Base-by-base conservation (phyloP, 768 basidiomycete species). In the Leccinum uliginosum region DNA sequence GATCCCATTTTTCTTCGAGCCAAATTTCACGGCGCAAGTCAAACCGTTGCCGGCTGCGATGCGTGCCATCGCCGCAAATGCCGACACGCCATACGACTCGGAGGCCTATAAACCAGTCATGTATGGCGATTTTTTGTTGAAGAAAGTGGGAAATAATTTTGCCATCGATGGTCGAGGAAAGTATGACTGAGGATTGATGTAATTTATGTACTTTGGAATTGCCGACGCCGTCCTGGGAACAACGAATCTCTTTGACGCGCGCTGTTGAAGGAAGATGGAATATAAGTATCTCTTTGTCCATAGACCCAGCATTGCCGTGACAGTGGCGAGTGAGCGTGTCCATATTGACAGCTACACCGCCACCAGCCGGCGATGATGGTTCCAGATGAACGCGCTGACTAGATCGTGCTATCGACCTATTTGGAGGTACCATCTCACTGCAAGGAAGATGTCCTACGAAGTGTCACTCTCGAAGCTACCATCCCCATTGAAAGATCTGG, bases 1-100 rank as follows among this genome's bases (percentile, higher is more conserved):
- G 9, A 80, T 95, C 19, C 94, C 94, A 0, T 96, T 96, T 74
- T 97, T 97, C 78, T 96, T 90, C 60, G 94, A 96, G 70, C 93
- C 94, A 0, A 91, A 90, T 56, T 93, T 91, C 64, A 76, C 85
- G 57, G 89, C 93, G 0, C 56, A 75, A 2, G 74, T 97, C 48
- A 71, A 78, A 60, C 89, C 92, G 1, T 73, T 95, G 6, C 75
- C 76, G 4, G 84, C 85, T 6, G 85, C 83, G 0, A 64, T 78
- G 26, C 80, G 85, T 32, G 63, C 80, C 10, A 38, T 52, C 19
- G 50, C 17, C 15, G 29, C 51, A 32, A 51, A 53, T 4, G 59
- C 34, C 23, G 57, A 68, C 38, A 58, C 61, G 26, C 57, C 64
- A 1, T 64, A 65, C 19, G 40, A n/a, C n/a, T 40, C 38, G 11